phyloP scores from a whole-genome alignment of 2,329 filamentous ascomycete genomes.

The Xylariaceae sp. region DNA sequence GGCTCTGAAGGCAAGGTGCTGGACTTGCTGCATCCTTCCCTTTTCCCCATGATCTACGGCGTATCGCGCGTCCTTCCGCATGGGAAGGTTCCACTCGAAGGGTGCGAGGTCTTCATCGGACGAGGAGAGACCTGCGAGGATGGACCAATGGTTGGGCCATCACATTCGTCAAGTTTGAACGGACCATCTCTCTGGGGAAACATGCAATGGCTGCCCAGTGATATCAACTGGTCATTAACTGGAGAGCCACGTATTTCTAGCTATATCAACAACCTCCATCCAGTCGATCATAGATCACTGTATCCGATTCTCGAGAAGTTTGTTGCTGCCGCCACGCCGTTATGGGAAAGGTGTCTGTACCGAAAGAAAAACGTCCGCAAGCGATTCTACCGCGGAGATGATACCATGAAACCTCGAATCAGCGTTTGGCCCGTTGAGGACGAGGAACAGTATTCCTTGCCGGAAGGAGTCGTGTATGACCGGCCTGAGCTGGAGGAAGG shows the following conservation, averaged over 20 bases:
- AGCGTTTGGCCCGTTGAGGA: neutral
- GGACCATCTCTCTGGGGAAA: conserved; percentile 19
- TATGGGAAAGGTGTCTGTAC: conserved; percentile 38
- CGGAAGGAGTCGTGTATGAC: conserved; percentile 19
- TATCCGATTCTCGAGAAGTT: conserved; percentile 41
- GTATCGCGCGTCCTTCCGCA: conserved; percentile 38
- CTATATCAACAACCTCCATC: conserved; percentile 54
- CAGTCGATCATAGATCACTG: conserved; percentile 33
- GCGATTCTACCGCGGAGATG: neutral
- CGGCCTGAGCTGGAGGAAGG: conserved; percentile 10
- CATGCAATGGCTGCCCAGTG: conserved; percentile 48
- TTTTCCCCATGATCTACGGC: conserved; percentile 58
- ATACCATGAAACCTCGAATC: conserved; percentile 15
- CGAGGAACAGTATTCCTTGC: conserved; percentile 8
- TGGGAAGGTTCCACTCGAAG: conserved; percentile 31
- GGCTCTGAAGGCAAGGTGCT: conserved; percentile 53
- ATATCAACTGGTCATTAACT: conserved; percentile 39
- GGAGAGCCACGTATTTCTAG: conserved; percentile 39
- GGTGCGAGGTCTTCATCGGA: conserved; percentile 26
- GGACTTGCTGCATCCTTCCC: conserved; percentile 60
- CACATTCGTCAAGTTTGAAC: neutral
- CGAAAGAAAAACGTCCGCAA: neutral
- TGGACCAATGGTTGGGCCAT: neutral
- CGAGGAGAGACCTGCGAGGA: conserved; percentile 26
- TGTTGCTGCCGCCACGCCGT: conserved; percentile 38